Percentiles rank a stretch among this genome's conserved stretches.
Conservation (phyloP, 176 grass and related monocot species). For the Oryza rufipogon region DNA sequence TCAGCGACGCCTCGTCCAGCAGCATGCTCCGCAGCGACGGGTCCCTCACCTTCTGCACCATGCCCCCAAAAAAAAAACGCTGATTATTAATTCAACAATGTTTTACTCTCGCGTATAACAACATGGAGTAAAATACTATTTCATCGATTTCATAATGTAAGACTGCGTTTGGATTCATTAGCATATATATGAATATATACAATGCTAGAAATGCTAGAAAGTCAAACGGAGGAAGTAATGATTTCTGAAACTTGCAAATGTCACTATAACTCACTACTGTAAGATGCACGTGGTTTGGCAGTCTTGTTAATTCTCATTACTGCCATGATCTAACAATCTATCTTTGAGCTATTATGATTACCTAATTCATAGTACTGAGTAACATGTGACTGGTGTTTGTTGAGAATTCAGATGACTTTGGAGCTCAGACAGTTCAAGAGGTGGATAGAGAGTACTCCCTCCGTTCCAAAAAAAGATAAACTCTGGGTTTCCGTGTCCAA, state of each 20-base stretch:
- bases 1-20: constrained; percentile 55
- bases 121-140: neutral
- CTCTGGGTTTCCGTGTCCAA: too few species aligned
- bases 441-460: neutral
- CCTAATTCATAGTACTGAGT: neutral
- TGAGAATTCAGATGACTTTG: constrained; percentile 3
- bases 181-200: too few species aligned
- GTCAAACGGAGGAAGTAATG: too few species aligned
- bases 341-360: neutral
- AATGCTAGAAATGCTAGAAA: too few species aligned
- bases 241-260: neutral
- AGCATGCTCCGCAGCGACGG: constrained; percentile 43
- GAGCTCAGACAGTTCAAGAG: neutral
- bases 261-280: neutral
- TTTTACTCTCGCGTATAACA: neutral
- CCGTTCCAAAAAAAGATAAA: too few species aligned
- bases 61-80: neutral
- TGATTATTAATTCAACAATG: neutral
- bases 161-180: too few species aligned
- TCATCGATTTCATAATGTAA: too few species aligned
- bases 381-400: neutral
- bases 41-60: constrained; percentile 63
- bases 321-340: neutral
- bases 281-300: too few species aligned
- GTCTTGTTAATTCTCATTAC: too few species aligned